Percentiles rank a stretch among this genome's conserved stretches.
Evolutionary conservation across 768 basidiomycete species (phyloP).

Genomic region (Tulasnella sp.): DNA sequence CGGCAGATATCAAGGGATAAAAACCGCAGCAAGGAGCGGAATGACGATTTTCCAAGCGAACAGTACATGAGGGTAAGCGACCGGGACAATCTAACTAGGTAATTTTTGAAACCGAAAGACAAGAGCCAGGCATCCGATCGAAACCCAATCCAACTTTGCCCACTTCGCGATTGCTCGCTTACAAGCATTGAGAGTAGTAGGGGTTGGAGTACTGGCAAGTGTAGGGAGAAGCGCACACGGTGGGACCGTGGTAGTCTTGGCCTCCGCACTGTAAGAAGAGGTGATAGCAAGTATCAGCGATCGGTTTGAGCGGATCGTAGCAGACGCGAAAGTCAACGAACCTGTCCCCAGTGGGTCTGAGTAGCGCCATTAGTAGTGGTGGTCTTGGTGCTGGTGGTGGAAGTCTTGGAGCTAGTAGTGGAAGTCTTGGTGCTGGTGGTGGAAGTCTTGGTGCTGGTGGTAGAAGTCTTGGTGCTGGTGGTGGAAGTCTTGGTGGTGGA

Average conservation of each 20-base stretch:
- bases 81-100: not conserved
- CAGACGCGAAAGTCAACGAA: not conserved
- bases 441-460: not conserved
- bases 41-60: not conserved
- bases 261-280: not conserved
- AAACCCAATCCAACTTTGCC: not conserved
- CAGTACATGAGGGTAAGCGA: not conserved
- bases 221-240: too few species aligned
- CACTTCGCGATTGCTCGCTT: too few species aligned
- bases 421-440: not conserved
- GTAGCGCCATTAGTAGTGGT: conserved; percentile 5
- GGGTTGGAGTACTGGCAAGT: too few species aligned
- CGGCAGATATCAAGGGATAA: not conserved
- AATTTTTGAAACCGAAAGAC: not conserved
- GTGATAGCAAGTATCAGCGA: not conserved
- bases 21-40: not conserved
- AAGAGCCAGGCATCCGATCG: not conserved
- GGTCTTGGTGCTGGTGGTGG: not conserved
- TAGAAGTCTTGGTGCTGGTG: not conserved
- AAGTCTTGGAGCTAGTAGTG: too few species aligned
- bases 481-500: not conserved
- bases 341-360: conserved; percentile 17
- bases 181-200: too few species aligned
- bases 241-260: too few species aligned
- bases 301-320: not conserved